phyloP scores from a whole-genome alignment of 2,329 filamentous ascomycete genomes.

The Ophiostoma montium region DNA sequence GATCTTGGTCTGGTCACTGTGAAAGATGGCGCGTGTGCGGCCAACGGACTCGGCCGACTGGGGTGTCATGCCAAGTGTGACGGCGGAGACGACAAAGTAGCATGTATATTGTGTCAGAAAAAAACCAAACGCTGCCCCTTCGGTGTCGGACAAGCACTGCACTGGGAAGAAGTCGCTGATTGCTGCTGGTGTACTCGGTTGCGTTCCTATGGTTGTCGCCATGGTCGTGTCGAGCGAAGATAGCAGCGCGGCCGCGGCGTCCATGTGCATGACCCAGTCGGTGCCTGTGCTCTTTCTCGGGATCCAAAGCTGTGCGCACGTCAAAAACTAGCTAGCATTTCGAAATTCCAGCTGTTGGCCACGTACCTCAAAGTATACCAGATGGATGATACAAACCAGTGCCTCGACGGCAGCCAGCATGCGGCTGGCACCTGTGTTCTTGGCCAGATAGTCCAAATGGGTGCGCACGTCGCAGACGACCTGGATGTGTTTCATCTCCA shows the following conservation, averaged over 20 bases:
- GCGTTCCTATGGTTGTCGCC: background rate
- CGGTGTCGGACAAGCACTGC: slow-evolving; percentile 2
- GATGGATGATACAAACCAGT: slow-evolving; percentile 6
- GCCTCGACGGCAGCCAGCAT: slow-evolving; percentile 7
- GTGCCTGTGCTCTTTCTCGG: slow-evolving; percentile 1
- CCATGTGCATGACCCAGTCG: slow-evolving; percentile 6
- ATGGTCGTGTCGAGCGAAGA: slow-evolving; percentile 6
- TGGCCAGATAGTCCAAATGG: slow-evolving; percentile 4
- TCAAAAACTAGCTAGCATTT: too few relatives aligned
- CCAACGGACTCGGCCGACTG: slow-evolving; percentile 5
- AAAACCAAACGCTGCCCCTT: slow-evolving; percentile 3
- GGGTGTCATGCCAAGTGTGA: slow-evolving; percentile 2
- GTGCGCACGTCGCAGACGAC: slow-evolving; percentile 5
- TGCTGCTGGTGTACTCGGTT: background rate
- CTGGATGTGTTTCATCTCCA: slow-evolving; percentile 8
- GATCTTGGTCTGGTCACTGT: slow-evolving; percentile 3
- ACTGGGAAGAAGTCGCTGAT: slow-evolving; percentile 1
- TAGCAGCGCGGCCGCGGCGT: slow-evolving; percentile 5
- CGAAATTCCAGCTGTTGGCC: too few relatives aligned
- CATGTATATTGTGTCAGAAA: slow-evolving; percentile 5
- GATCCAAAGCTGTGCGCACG: slow-evolving; percentile 7
- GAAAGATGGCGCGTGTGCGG: slow-evolving; percentile 7
- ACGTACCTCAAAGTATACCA: slow-evolving; percentile 5
- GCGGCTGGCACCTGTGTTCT: slow-evolving; percentile 4
- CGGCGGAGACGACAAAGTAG: slow-evolving; percentile 2